A percentile compares a stretch with the other conserved stretches of the same genome.
phyloP scores from a whole-genome alignment of 2,329 filamentous ascomycete genomes.

The Cytospora chrysosperma region DNA sequence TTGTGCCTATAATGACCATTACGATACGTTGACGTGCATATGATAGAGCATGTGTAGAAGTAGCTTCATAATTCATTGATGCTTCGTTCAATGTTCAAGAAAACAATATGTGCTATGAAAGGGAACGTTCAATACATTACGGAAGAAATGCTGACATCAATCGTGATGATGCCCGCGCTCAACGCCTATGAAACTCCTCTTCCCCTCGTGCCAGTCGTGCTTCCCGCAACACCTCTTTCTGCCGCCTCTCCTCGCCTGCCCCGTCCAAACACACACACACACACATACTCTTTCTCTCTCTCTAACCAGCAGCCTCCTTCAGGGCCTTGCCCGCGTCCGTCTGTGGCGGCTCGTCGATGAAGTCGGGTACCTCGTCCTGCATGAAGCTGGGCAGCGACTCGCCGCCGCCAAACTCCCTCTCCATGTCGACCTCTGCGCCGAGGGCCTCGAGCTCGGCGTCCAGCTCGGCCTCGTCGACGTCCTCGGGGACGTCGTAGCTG shows the following conservation, averaged over 20 bases:
- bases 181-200: not conserved
- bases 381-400: slow-evolving; percentile 78
- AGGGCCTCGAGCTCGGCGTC: slow-evolving; percentile 95
- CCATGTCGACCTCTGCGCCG: slow-evolving; percentile 89
- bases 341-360: slow-evolving; percentile 88
- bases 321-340: slow-evolving; percentile 61
- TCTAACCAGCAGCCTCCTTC: slow-evolving; percentile 70
- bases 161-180: slow-evolving; percentile 21
- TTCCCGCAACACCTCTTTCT: not conserved
- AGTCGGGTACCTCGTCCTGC: slow-evolving; percentile 85
- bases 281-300: no score
- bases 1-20: slow-evolving; percentile 7
- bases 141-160: not conserved
- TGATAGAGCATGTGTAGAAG: slow-evolving; percentile 6
- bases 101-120: not conserved
- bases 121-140: not conserved
- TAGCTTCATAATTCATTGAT: not conserved
- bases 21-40: slow-evolving; percentile 10
- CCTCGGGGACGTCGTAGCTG: slow-evolving; percentile 92
- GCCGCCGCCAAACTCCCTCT: slow-evolving; percentile 59
- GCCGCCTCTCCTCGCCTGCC: not conserved
- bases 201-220: not conserved
- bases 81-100: not conserved
- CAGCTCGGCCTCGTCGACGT: slow-evolving; percentile 93
- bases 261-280: not conserved